phyloP scores from a whole-genome alignment of 306 rosid genomes.

The Trifolium repens region DNA sequence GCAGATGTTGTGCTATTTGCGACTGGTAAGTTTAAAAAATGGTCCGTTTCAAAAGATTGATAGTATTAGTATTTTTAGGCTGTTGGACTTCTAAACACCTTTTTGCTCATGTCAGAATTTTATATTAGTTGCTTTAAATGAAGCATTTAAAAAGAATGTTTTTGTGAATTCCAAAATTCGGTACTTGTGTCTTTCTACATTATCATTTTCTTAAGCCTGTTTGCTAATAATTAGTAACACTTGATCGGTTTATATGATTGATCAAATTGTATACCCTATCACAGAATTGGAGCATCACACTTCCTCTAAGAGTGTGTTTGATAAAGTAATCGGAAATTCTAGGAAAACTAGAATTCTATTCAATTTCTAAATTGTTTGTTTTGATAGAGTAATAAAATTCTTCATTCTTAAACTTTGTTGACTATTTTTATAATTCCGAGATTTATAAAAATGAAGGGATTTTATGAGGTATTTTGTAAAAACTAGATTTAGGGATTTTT shows the following conservation, averaged over 20 bases:
- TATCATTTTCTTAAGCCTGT: neutral
- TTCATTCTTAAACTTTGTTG: too few species aligned
- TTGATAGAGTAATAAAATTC: too few species aligned
- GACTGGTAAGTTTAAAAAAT: conserved; percentile 65
- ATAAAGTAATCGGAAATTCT: too few species aligned
- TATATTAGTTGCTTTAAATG: neutral
- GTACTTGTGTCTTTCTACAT: conserved; percentile 5
- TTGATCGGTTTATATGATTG: conserved; percentile 12
- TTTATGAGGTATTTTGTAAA: too few species aligned
- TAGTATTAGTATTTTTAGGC: conserved; percentile 10
- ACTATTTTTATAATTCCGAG: too few species aligned
- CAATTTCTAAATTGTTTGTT: too few species aligned
- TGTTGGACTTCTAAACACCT: conserved; percentile 3
- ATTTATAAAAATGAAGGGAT: too few species aligned
- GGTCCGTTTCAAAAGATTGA: neutral
- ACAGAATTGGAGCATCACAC: neutral
- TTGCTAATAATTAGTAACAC: conserved; percentile 20
- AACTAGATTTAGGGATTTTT: too few species aligned
- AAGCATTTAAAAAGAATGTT: conserved; percentile 1
- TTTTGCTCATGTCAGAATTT: neutral
- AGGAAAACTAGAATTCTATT: too few species aligned
- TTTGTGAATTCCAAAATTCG: conserved; percentile 5
- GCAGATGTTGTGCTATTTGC: conserved; percentile 93
- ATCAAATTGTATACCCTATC: neutral
- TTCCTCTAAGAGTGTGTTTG: neutral